These are phyloP conservation scores for Heterobasidion annosum DNA, from an alignment of 1,284 basidiomycete species.

Conservation along the genomic window DNA sequence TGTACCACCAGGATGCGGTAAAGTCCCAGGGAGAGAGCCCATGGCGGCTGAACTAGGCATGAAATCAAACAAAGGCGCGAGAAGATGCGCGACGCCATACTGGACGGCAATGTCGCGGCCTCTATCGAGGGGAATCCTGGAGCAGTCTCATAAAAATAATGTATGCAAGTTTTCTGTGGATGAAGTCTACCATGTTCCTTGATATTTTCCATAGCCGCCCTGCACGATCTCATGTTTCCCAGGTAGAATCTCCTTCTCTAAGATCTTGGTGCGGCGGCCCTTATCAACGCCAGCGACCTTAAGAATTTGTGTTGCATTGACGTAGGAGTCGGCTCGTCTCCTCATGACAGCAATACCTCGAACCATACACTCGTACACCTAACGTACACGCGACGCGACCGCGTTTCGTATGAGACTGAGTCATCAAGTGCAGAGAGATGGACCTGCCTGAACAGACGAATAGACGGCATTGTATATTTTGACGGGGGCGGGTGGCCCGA, in stretches of 20 bases:
- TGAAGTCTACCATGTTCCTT: conserved; percentile 84
- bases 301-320: conserved; percentile 98
- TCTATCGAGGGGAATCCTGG: conserved; percentile 87
- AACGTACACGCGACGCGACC: conserved; percentile 28
- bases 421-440: conserved; percentile 6
- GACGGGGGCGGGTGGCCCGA: conserved; percentile 46
- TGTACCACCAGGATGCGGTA: conserved; percentile 30
- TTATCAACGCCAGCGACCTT: conserved; percentile 99
- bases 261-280: conserved; percentile 91
- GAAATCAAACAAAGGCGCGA: conserved; percentile 89
- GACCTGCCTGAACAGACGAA: conserved; percentile 70
- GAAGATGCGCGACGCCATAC: conserved; percentile 78
- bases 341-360: conserved; percentile 99
- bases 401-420: conserved; percentile 9
- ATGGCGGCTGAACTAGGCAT: conserved; percentile 67
- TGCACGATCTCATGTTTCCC: conserved; percentile 99
- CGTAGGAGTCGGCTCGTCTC: conserved; percentile 85
- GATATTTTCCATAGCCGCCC: conserved; percentile 98
- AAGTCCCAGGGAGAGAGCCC: conserved; percentile 39
- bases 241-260: conserved; percentile 95
- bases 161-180: conserved; percentile 3
- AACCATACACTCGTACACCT: conserved; percentile 96
- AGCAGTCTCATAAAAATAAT: conserved; percentile 9
- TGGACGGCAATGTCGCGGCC: conserved; percentile 87
- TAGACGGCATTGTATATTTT: conserved; percentile 88